Conservation (phyloP, 1,284 basidiomycete genomes). For the Leccinum cinnamomeum region DNA sequence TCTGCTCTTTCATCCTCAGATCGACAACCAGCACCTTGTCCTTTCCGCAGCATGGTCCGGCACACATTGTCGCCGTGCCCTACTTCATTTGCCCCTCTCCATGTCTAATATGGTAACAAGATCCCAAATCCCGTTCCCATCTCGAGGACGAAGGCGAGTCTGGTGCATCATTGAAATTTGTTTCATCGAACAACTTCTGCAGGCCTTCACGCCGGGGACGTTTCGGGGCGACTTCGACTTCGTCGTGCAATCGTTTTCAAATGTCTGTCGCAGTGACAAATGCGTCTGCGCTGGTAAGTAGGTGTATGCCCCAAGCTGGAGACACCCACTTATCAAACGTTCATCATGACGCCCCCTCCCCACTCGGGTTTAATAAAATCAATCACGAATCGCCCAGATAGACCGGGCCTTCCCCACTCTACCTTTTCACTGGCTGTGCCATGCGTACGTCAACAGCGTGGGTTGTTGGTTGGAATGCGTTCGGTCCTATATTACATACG, state of each 20-base stretch:
- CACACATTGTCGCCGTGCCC: constrained; percentile 9
- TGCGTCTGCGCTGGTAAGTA: constrained; percentile 8
- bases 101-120: constrained; percentile 7
- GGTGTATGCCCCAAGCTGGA: constrained; percentile 2
- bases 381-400: constrained; percentile 10
- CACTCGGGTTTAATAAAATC: constrained; percentile 13
- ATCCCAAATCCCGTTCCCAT: constrained; percentile 3
- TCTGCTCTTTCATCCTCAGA: constrained; percentile 29
- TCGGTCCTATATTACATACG: neutral
- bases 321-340: constrained; percentile 2
- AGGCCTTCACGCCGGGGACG: constrained; percentile 5
- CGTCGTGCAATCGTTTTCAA: constrained; percentile 2
- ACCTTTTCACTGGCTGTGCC: constrained; percentile 4
- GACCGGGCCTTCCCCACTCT: constrained; percentile 5
- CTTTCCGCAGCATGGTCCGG: neutral
- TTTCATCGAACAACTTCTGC: constrained; percentile 8
- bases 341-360: constrained; percentile 2
- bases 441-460: constrained; percentile 10
- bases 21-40: constrained; percentile 7
- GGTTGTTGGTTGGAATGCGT: neutral
- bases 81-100: constrained; percentile 20
- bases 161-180: constrained; percentile 20
- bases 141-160: constrained; percentile 9
- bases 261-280: constrained; percentile 18
- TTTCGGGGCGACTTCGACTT: constrained; percentile 8